Percentiles rank a stretch among this genome's conserved stretches.
phyloP scores from a whole-genome alignment of 495 filamentous ascomycete genomes.

The Astrocystis sublimbata region DNA sequence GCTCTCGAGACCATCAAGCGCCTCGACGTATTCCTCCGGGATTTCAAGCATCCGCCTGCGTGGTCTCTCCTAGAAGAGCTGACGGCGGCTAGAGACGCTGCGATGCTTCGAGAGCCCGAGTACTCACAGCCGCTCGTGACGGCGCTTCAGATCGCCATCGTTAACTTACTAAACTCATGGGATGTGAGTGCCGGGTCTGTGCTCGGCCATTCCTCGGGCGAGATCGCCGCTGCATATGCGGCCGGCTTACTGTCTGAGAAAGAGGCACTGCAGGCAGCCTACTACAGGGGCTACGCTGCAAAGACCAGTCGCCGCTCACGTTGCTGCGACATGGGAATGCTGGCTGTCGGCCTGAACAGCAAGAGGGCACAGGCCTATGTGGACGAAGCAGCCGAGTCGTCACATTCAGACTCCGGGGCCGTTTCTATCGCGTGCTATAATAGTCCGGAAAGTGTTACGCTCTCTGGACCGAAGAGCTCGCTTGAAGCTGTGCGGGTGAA shows the following conservation, averaged over 20 bases:
- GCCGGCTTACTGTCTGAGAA: conserved; percentile 34
- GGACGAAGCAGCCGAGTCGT: conserved; percentile 27
- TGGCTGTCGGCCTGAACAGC: conserved; percentile 46
- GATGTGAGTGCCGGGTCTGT: conserved; percentile 46
- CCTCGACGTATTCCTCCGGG: not conserved
- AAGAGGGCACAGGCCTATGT: conserved; percentile 39
- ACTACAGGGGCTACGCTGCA: conserved; percentile 45
- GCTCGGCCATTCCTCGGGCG: conserved; percentile 61
- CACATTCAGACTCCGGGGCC: too few relatives aligned
- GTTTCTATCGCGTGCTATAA: conserved; percentile 56
- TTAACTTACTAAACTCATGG: conserved; percentile 38
- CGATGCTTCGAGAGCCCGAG: not conserved
- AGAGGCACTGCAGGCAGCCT: conserved; percentile 52
- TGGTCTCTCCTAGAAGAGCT: not conserved
- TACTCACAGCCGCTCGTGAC: conserved; percentile 7
- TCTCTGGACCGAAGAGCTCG: conserved; percentile 53
- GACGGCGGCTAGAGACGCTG: not conserved
- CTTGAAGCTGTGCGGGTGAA: conserved; percentile 46
- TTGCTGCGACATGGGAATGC: conserved; percentile 45
- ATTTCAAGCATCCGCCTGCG: not conserved
- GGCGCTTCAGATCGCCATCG: conserved; percentile 2
- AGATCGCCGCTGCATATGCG: conserved; percentile 53
- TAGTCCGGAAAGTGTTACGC: conserved; percentile 56
- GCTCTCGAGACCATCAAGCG: not conserved
- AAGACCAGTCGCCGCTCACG: conserved; percentile 2